Percentiles rank a stretch among this genome's conserved stretches.
These are phyloP conservation scores for Backusella tarrabulga DNA, from an alignment of 192 early-diverging fungal species.

Conservation along the genomic window DNA sequence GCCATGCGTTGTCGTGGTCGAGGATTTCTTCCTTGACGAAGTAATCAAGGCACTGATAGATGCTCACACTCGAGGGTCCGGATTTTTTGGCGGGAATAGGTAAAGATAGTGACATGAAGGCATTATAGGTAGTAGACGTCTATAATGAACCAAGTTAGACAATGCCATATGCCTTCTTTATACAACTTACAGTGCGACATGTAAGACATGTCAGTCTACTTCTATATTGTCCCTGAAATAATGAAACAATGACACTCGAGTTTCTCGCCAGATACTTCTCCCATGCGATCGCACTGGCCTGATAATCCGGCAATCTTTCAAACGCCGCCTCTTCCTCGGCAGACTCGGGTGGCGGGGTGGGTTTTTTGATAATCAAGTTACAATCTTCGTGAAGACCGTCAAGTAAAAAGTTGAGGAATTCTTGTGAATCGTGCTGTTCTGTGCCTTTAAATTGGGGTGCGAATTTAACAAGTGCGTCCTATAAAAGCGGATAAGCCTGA, in stretches of 20 bases:
- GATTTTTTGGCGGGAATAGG: slow-evolving; percentile 70
- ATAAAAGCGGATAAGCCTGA: background rate
- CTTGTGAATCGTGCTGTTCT: slow-evolving; percentile 97
- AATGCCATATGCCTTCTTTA: background rate
- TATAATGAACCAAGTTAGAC: slow-evolving; percentile 4
- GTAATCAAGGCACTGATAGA: slow-evolving; percentile 85
- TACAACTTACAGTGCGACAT: slow-evolving; percentile 45
- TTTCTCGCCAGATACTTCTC: slow-evolving; percentile 69
- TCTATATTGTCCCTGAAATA: slow-evolving; percentile 87
- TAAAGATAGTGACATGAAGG: slow-evolving; percentile 89
- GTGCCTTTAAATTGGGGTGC: slow-evolving; percentile 82
- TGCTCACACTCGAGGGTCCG: slow-evolving; percentile 51
- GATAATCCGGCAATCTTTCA: slow-evolving; percentile 64
- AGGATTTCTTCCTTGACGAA: slow-evolving; percentile 85
- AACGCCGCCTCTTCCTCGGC: slow-evolving; percentile 55
- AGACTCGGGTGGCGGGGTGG: slow-evolving; percentile 37
- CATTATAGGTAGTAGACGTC: slow-evolving; percentile 80
- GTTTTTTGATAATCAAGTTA: slow-evolving; percentile 57
- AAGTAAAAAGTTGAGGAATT: slow-evolving; percentile 88
- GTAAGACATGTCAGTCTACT: slow-evolving; percentile 66
- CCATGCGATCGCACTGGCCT: slow-evolving; percentile 71
- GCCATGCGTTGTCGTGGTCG: slow-evolving; percentile 90
- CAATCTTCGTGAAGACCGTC: slow-evolving; percentile 92
- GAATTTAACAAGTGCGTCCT: slow-evolving; percentile 66
- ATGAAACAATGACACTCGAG: slow-evolving; percentile 79